Base-by-base conservation (phyloP, 495 filamentous ascomycete species). In the Xylaria intraflava region DNA sequence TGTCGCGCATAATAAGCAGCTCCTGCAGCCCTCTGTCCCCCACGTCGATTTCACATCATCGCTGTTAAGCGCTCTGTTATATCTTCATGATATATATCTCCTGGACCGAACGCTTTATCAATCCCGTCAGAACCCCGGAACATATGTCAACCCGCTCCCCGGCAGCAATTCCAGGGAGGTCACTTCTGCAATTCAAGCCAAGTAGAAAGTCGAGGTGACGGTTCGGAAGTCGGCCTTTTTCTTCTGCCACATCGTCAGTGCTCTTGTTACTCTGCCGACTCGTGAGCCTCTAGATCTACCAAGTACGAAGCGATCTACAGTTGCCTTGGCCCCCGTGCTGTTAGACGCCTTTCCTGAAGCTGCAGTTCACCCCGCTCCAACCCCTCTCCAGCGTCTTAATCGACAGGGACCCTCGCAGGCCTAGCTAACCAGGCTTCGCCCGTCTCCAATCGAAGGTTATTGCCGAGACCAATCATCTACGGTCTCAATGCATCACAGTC, bases 401-500 rank as follows among this genome's bases (percentile, higher is more conserved):
- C 47, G 47, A 47, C 46, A 20, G 30, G 52, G 49, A 45, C 41
- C 40, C 35, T 23, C 53, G 58, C 35, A 27, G 33, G 29, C 14
- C 27, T 42, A 38, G 42, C 43, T 20, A 22, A 22, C 49, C 40
- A 59, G 33, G 31, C 47, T 23, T 45, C 46, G 27, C 6, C 11
- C 14, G 4, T 46, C 40, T 27, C 12, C 16, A 30, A 33, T 42
- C 8, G 11, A 35, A 19, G 16, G 48, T 47, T 14, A 39, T 38
- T 33, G 27, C 56, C 46, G 46, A 49, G 56, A 47, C 56, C 54
- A 57, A 55, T 60, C 43, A 51, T 40, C 58, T 16, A 59, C 39
- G 49, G 36, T 48, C 42, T 31, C 56, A 60, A 78, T 78, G 75
- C 72, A 76, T 64, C 74, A 77, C 60, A 67, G 65, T 52, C 73